A percentile compares a stretch with the other conserved stretches of the same genome.
phyloP scores from a whole-genome alignment of 768 basidiomycete genomes.

The Amanita pseudoporphyria region DNA sequence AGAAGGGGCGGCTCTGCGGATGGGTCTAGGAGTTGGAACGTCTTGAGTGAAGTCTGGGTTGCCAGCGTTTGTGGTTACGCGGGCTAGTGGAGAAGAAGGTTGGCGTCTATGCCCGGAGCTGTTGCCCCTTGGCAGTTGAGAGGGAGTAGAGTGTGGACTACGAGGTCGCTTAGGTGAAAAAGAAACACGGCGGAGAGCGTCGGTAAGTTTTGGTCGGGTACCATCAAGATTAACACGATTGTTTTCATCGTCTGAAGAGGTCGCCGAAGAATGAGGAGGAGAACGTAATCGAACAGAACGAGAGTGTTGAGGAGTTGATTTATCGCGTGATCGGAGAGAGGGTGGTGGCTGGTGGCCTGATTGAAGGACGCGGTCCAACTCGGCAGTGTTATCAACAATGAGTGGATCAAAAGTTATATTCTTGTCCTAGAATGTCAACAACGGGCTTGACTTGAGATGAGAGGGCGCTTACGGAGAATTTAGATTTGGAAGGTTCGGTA shows the following conservation, averaged over 20 bases:
- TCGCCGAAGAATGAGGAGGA: constrained; percentile 25
- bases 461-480: constrained; percentile 31
- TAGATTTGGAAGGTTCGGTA: constrained; percentile 39
- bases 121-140: background rate
- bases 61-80: background rate
- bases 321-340: constrained; percentile 6
- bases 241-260: constrained; percentile 43
- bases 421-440: constrained; percentile 17
- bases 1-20: background rate
- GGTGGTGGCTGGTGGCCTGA: constrained; percentile 36
- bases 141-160: constrained; percentile 19
- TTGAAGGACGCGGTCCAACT: constrained; percentile 51
- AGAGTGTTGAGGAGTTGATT: constrained; percentile 14
- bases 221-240: constrained; percentile 25
- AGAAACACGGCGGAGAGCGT: constrained; percentile 58
- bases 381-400: constrained; percentile 51
- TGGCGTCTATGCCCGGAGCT: background rate
- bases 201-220: constrained; percentile 56
- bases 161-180: constrained; percentile 75
- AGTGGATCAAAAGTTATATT: constrained; percentile 42
- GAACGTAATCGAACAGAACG: constrained; percentile 36
- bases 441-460: background rate
- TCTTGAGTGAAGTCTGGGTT: background rate
- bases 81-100: constrained; percentile 7
- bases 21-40: constrained; percentile 17